These are phyloP conservation scores for Knoxdaviesia proteae DNA, from an alignment of 2,329 filamentous ascomycete genomes.

Conservation along the genomic window DNA sequence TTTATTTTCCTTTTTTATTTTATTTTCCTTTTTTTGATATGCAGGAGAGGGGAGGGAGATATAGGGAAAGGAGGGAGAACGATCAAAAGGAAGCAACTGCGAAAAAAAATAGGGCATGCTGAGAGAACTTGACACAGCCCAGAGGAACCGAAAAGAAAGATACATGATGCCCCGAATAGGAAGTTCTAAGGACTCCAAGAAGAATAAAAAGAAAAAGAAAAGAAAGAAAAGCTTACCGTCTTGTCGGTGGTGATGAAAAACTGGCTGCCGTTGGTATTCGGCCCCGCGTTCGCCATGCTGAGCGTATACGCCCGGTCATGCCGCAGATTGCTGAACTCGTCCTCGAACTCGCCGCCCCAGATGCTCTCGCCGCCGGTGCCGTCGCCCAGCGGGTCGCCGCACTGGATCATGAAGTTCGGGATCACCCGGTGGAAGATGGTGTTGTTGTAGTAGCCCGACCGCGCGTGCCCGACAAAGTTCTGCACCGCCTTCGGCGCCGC, in stretches of 20 bases:
- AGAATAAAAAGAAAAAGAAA: background rate
- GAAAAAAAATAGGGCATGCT: background rate
- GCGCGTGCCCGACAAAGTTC: constrained; percentile 86
- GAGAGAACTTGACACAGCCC: constrained; percentile 1
- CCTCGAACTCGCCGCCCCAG: constrained; percentile 80
- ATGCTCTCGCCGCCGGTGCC: constrained; percentile 82
- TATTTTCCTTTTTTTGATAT: no score
- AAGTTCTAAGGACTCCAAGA: background rate
- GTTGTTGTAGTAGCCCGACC: constrained; percentile 87
- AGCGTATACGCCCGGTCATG: constrained; percentile 94
- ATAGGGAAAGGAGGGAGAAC: no score
- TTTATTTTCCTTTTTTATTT: no score
- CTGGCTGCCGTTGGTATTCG: constrained; percentile 86
- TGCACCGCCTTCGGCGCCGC: constrained; percentile 88
- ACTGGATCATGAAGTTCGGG: constrained; percentile 93
- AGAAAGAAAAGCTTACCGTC: constrained; percentile 35
- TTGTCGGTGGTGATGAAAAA: constrained; percentile 99
- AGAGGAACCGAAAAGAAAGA: constrained; percentile 1
- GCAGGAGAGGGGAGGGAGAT: no score
- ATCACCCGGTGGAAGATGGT: constrained; percentile 96
- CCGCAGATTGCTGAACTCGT: constrained; percentile 77
- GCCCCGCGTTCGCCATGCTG: constrained; percentile 94
- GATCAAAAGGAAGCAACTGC: no score
- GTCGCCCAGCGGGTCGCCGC: constrained; percentile 68
- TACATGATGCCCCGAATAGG: background rate